Conservation (phyloP, 2,329 filamentous ascomycete genomes). For the Tolypocladium inflatum region DNA sequence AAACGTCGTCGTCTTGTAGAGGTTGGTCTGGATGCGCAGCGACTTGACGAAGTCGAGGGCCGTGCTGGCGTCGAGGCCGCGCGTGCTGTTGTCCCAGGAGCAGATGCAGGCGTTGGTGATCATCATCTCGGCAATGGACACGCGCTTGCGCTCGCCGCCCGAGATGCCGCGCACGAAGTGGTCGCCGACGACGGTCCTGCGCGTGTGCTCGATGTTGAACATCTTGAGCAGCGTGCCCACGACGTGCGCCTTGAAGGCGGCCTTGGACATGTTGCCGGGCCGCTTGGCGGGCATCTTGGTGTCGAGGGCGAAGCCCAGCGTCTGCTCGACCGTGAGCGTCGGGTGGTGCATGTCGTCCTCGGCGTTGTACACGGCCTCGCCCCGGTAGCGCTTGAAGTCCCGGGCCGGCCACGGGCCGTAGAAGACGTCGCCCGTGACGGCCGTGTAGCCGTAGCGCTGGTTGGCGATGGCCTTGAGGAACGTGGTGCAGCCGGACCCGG, state of each 20-base stretch:
- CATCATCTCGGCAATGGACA: conserved; percentile 78
- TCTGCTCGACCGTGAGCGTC: conserved; percentile 80
- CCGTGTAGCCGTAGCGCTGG: conserved; percentile 48
- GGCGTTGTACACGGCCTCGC: conserved; percentile 72
- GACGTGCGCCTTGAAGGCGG: conserved; percentile 68
- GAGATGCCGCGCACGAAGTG: conserved; percentile 71
- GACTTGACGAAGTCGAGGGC: conserved; percentile 60
- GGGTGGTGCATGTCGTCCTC: conserved; percentile 80
- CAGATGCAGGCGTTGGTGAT: conserved; percentile 62
- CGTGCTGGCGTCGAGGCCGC: conserved; percentile 59
- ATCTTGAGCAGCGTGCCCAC: conserved; percentile 70
- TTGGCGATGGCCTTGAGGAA: conserved; percentile 62
- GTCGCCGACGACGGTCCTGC: conserved; percentile 76
- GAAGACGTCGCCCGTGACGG: conserved; percentile 56
- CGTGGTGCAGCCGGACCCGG: conserved; percentile 63
- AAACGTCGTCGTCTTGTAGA: conserved; percentile 76
- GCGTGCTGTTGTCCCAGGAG: conserved; percentile 68
- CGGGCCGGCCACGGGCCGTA: conserved; percentile 67
- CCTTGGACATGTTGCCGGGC: conserved; percentile 61
- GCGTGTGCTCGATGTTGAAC: conserved; percentile 90
- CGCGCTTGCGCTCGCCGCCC: conserved; percentile 70
- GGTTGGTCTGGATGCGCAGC: conserved; percentile 70
- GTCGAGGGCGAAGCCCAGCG: conserved; percentile 74
- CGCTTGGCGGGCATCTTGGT: conserved; percentile 77
- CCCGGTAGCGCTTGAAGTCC: conserved; percentile 66